These are phyloP conservation scores for Hericium erinaceus DNA, from an alignment of 768 basidiomycete species.

Conservation along the genomic window DNA sequence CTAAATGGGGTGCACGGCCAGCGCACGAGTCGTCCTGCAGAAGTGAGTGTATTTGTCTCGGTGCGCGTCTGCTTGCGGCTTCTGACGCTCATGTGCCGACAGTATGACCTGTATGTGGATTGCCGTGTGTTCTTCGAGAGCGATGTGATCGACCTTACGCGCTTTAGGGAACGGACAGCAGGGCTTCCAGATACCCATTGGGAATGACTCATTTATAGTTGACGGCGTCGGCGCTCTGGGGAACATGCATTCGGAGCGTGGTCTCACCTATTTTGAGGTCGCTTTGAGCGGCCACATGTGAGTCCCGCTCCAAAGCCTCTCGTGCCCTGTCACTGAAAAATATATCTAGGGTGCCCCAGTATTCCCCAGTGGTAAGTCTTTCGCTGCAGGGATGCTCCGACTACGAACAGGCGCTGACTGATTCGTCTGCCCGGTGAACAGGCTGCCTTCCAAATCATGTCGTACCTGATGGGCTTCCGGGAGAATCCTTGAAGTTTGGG, in stretches of 20 bases:
- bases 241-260: conserved; percentile 55
- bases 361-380: conserved; percentile 44
- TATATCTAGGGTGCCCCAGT: conserved; percentile 51
- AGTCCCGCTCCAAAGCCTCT: conserved; percentile 14
- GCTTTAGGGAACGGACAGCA: conserved; percentile 52
- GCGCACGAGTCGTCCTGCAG: conserved; percentile 26
- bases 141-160: too few species aligned
- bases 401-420: not conserved
- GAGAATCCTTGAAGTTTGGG: conserved; percentile 27
- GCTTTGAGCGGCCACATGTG: conserved; percentile 67
- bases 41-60: conserved; percentile 20
- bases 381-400: not conserved
- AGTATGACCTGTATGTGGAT: conserved; percentile 8
- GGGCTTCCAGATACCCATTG: conserved; percentile 66
- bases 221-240: conserved; percentile 64
- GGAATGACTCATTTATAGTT: conserved; percentile 57
- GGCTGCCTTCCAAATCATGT: conserved; percentile 65
- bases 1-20: not conserved
- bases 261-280: conserved; percentile 60
- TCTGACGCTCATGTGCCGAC: too few species aligned
- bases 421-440: conserved; percentile 13
- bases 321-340: not conserved
- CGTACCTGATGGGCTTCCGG: conserved; percentile 58
- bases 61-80: too few species aligned
- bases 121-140: too few species aligned